Conservation (phyloP, 1,284 basidiomycete species). For the Cystobasidium slooffiae region DNA sequence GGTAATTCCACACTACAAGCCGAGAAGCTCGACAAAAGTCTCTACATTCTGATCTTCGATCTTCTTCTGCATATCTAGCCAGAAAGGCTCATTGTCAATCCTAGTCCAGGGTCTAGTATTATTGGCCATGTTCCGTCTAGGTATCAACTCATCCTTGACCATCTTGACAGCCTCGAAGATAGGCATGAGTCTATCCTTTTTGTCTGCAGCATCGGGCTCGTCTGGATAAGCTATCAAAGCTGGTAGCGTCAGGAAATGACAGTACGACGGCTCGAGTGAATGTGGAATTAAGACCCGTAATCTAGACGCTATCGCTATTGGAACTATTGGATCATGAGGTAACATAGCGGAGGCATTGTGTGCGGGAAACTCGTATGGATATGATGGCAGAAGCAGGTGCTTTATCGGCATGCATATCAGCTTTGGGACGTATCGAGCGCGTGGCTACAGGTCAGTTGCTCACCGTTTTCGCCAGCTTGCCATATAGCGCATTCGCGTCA, state of each 20-base stretch:
- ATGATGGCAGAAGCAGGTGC: conserved; percentile 11
- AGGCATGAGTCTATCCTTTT: background rate
- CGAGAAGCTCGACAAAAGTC: background rate
- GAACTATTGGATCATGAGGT: background rate
- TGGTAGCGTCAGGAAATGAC: background rate
- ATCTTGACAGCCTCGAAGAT: conserved; percentile 5
- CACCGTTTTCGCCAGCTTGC: background rate
- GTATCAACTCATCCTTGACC: background rate
- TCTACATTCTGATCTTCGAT: background rate
- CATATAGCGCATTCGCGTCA: background rate
- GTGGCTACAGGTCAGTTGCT: background rate
- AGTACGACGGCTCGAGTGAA: background rate
- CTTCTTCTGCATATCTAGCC: background rate
- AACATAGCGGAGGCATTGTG: background rate
- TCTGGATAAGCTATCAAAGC: conserved; percentile 5
- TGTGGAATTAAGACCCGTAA: background rate
- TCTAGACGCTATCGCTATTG: conserved; percentile 1
- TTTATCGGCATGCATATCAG: background rate
- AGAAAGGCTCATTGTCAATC: background rate
- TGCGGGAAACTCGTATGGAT: conserved; percentile 7
- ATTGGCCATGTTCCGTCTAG: background rate
- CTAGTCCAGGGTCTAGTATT: background rate
- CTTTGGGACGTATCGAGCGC: background rate
- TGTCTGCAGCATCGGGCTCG: background rate
- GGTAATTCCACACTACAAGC: background rate